Conservation (phyloP, 441 rosid genomes). For the Pelargonium australe region DNA sequence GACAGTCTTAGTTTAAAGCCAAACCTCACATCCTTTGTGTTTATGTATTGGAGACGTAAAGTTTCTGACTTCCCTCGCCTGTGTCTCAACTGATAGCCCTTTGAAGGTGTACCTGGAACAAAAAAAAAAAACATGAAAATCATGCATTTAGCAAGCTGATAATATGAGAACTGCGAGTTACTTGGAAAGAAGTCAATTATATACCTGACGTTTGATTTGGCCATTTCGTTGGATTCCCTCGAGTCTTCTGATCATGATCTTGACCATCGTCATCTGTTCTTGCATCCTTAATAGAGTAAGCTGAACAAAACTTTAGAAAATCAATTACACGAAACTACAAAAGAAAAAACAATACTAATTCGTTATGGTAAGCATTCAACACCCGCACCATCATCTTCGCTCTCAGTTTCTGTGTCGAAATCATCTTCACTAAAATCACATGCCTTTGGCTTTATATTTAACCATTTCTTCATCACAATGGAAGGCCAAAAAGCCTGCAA, state of each 20-base stretch:
- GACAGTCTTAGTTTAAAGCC: constrained; percentile 20
- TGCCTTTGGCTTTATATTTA: constrained; percentile 74
- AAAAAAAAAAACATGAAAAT: constrained; percentile 6
- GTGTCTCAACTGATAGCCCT: constrained; percentile 48
- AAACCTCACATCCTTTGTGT: constrained; percentile 84
- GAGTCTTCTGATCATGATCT: constrained; percentile 27
- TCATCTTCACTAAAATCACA: constrained; percentile 95
- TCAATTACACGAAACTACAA: constrained; percentile 12
- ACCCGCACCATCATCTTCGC: constrained; percentile 82
- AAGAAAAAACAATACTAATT: background rate
- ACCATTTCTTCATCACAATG: constrained; percentile 94
- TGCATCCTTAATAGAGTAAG: constrained; percentile 57
- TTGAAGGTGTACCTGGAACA: constrained; percentile 40
- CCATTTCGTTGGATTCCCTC: constrained; percentile 30
- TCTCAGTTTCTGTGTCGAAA: constrained; percentile 76
- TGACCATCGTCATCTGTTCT: constrained; percentile 22
- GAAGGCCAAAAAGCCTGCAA: constrained; percentile 94
- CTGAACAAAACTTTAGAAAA: constrained; percentile 32
- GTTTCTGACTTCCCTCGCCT: constrained; percentile 95
- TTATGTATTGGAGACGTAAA: constrained; percentile 79
- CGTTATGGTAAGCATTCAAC: background rate
- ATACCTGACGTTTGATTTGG: constrained; percentile 53
- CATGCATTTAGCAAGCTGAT: background rate
- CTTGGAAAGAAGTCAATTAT: constrained; percentile 8
- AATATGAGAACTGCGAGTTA: background rate